Evolutionary conservation across 164 flowering plant genomes (phyloP).

Genomic region (Buxus sempervirens): DNA sequence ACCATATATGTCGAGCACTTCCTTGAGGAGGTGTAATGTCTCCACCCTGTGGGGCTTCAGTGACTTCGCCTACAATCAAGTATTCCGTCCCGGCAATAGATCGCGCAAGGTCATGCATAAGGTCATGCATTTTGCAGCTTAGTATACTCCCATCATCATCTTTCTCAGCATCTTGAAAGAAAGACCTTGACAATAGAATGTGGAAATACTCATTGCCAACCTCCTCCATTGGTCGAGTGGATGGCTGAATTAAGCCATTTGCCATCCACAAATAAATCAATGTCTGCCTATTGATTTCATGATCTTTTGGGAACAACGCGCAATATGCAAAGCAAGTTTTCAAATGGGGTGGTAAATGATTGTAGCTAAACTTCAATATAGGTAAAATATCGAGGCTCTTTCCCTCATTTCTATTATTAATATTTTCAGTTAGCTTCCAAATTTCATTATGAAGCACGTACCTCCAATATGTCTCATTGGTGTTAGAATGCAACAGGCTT

Average conservation of each 20-base stretch:
- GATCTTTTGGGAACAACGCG: conserved; percentile 12
- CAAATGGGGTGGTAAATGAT: conserved; percentile 11
- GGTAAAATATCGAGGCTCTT: conserved; percentile 11
- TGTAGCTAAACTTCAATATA: conserved; percentile 15
- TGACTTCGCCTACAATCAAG: background rate
- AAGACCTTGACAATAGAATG: conserved; percentile 5
- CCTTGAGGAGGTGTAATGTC: background rate
- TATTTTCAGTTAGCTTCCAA: conserved; percentile 9
- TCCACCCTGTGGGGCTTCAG: too few species aligned
- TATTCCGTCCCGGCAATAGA: background rate
- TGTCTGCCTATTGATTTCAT: conserved; percentile 2
- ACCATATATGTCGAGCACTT: background rate
- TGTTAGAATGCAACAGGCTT: background rate
- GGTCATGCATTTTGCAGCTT: conserved; percentile 15
- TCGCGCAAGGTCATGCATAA: conserved; percentile 18
- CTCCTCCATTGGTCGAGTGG: background rate
- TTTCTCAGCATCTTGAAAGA: conserved; percentile 10
- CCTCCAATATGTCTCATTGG: background rate
- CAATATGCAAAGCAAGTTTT: conserved; percentile 18
- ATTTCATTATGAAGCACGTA: conserved; percentile 12
- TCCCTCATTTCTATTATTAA: background rate
- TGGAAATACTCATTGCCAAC: conserved; percentile 8
- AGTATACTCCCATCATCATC: background rate
- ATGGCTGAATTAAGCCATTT: background rate
- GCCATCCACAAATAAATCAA: conserved; percentile 16